Percentiles rank a stretch among this genome's conserved stretches.
These are phyloP conservation scores for Glycine soja DNA, from an alignment of 306 rosid genomes.

Conservation along the genomic window DNA sequence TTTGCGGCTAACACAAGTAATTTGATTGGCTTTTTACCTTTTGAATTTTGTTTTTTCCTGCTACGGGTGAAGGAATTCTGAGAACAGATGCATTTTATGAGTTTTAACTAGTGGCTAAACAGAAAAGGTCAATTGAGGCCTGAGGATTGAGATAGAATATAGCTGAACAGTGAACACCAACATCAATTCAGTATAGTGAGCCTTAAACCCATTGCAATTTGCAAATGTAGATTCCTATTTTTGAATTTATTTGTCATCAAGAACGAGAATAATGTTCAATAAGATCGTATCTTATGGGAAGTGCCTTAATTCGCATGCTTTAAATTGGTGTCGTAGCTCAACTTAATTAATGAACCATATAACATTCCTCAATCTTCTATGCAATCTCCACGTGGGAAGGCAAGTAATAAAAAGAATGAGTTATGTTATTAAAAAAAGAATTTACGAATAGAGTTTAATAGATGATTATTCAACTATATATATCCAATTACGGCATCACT, in stretches of 20 bases:
- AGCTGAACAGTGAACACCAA: background rate
- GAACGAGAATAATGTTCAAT: background rate
- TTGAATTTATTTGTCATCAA: background rate
- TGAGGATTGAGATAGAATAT: background rate
- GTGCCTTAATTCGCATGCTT: background rate
- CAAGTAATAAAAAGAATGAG: background rate
- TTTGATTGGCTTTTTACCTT: background rate
- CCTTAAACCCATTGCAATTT: background rate
- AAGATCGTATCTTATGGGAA: background rate
- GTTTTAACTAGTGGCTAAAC: background rate
- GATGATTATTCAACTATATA: background rate
- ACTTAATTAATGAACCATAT: background rate
- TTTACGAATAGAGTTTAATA: background rate
- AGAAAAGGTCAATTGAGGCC: background rate
- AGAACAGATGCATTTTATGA: background rate
- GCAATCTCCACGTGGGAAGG: background rate
- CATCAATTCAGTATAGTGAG: background rate
- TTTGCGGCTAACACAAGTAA: conserved; percentile 35
- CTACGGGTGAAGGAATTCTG: conserved; percentile 17
- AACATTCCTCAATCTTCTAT: background rate
- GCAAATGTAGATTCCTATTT: background rate
- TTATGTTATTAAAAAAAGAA: background rate
- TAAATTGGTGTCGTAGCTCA: conserved; percentile 7
- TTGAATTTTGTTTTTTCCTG: background rate
- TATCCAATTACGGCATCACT: too few species aligned